phyloP scores from a whole-genome alignment of 768 basidiomycete genomes.

The Asterophora lycoperdoides region DNA sequence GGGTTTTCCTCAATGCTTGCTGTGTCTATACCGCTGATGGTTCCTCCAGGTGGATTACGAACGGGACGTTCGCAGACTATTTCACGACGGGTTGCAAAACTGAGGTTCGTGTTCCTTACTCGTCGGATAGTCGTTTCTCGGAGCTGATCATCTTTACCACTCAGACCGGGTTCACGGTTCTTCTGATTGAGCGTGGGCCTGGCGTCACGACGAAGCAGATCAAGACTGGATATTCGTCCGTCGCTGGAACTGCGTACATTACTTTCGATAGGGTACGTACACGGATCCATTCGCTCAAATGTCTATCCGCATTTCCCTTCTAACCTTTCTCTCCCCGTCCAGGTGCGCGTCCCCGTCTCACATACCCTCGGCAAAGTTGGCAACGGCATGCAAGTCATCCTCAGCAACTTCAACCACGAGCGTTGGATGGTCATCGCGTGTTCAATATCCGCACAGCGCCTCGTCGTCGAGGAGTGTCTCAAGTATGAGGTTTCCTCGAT shows the following conservation, averaged over 20 bases:
- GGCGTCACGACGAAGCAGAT: slow-evolving; percentile 82
- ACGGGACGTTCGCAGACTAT: slow-evolving; percentile 80
- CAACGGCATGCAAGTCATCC: slow-evolving; percentile 75
- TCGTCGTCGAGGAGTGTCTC: slow-evolving; percentile 85
- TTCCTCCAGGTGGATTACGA: slow-evolving; percentile 75
- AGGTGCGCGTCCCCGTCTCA: slow-evolving; percentile 74
- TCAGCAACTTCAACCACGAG: slow-evolving; percentile 88
- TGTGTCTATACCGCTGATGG: neutral
- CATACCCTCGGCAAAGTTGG: slow-evolving; percentile 88
- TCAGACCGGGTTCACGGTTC: slow-evolving; percentile 69
- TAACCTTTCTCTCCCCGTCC: neutral
- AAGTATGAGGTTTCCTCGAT: slow-evolving; percentile 46
- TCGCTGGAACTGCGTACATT: slow-evolving; percentile 87
- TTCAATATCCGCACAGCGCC: slow-evolving; percentile 69
- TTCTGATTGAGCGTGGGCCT: slow-evolving; percentile 68
- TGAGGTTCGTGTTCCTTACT: slow-evolving; percentile 35
- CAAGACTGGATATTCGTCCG: slow-evolving; percentile 89
- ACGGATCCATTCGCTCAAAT: too few species aligned
- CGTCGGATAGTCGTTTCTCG: neutral
- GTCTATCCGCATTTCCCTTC: neutral
- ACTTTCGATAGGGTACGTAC: slow-evolving; percentile 60
- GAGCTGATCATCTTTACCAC: neutral
- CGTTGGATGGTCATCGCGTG: slow-evolving; percentile 82
- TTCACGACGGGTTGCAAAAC: slow-evolving; percentile 79
- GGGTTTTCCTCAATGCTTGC: slow-evolving; percentile 10